Conservation (phyloP, 345 rosid species). For the Eutrema yunnanense region DNA sequence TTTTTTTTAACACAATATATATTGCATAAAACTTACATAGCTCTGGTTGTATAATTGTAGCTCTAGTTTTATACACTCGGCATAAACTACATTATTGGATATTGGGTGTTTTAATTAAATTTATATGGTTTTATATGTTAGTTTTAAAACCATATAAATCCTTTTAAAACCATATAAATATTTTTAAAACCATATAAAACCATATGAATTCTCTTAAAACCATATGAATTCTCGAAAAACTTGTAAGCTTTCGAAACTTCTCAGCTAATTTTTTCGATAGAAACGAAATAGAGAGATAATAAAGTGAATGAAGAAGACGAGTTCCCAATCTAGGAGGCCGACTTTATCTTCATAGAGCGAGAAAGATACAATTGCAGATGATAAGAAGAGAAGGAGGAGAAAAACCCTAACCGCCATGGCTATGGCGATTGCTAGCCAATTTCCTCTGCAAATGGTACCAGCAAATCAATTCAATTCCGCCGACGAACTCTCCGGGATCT, state of each 20-base stretch:
- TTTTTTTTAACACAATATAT: too few species aligned
- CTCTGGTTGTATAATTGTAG: too few species aligned
- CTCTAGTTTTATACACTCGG: too few species aligned
- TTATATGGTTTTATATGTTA: too few species aligned
- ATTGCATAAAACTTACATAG: too few species aligned
- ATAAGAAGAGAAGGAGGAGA: conserved; percentile 36
- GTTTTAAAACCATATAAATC: too few species aligned
- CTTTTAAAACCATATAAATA: too few species aligned
- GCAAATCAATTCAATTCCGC: conserved; percentile 38
- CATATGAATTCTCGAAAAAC: too few species aligned
- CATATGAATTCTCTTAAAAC: too few species aligned
- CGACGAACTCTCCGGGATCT: conserved; percentile 46
- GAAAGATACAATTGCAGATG: conserved; percentile 33
- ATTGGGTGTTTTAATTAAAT: too few species aligned
- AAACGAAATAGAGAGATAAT: neutral
- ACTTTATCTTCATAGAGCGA: conserved; percentile 94
- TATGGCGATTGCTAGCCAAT: conserved; percentile 30
- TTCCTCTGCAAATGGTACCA: neutral
- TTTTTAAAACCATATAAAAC: too few species aligned
- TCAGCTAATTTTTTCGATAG: neutral
- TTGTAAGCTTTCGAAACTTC: neutral
- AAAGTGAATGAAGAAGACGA: conserved; percentile 5
- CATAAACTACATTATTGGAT: too few species aligned
- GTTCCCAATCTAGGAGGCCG: conserved; percentile 93
- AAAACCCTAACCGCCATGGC: conserved; percentile 54